Percentiles rank a stretch among this genome's conserved stretches.
These are phyloP conservation scores for Penicillium sclerotigenum DNA, from an alignment of 2,329 filamentous ascomycete genomes.

Conservation along the genomic window DNA sequence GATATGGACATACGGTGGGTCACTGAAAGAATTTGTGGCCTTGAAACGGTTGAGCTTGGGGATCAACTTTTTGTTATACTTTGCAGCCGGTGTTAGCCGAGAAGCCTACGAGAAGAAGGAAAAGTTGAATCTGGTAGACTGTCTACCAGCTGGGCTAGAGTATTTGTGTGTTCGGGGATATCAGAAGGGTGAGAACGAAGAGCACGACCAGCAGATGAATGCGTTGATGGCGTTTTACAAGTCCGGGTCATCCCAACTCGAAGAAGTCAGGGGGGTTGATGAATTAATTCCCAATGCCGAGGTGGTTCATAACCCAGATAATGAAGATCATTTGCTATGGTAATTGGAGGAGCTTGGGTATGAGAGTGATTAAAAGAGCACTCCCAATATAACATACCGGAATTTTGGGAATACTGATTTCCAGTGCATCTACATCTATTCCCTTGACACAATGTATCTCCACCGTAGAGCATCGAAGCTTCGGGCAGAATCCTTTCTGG, in stretches of 20 bases:
- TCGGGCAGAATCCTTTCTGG: too few relatives aligned
- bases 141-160: constrained; percentile 15
- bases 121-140: background rate
- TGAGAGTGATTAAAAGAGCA: background rate
- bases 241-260: constrained; percentile 3
- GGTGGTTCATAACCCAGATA: constrained; percentile 5
- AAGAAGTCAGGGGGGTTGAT: constrained; percentile 9
- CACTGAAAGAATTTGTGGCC: constrained; percentile 17
- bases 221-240: constrained; percentile 2
- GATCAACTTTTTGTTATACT: constrained; percentile 16
- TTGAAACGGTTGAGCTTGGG: constrained; percentile 19
- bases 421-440: background rate
- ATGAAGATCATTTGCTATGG: constrained; percentile 2
- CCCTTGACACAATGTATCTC: background rate
- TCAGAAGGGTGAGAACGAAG: constrained; percentile 3
- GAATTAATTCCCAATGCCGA: constrained; percentile 12
- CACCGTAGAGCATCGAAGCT: background rate
- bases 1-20: constrained; percentile 10
- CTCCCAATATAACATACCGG: background rate
- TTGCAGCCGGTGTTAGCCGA: constrained; percentile 5
- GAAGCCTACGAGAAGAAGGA: background rate
- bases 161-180: constrained; percentile 20
- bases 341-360: background rate
- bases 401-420: background rate
- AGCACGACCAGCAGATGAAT: constrained; percentile 12